Conservation (phyloP, 805 yeast genomes). For the Myxozyma sirexii region DNA sequence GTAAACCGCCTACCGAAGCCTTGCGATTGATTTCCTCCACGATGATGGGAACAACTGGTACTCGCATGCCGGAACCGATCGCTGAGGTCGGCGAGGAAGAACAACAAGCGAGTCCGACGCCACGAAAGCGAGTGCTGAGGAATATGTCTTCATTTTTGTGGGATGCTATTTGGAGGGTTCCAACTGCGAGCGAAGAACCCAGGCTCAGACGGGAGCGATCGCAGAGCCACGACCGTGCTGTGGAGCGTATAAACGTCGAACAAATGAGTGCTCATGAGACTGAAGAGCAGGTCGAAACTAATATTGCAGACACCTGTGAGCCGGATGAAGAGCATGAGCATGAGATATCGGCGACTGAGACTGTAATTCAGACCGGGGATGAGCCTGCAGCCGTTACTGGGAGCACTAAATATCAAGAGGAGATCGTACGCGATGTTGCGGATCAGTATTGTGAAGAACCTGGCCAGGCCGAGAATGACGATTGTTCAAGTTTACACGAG, state of each 20-base stretch:
- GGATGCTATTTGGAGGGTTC: constrained; percentile 12
- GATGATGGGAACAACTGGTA: neutral
- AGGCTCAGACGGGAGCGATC: neutral
- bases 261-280: no score
- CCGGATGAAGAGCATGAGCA: no score
- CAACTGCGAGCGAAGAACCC: neutral
- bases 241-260: no score
- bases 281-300: no score
- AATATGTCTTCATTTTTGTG: constrained; percentile 9
- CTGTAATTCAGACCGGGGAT: no score
- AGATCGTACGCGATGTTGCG: neutral
- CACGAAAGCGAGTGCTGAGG: constrained; percentile 4
- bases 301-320: no score
- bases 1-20: neutral
- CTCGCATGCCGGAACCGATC: no score
- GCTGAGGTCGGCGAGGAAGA: neutral
- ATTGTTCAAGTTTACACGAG: no score
- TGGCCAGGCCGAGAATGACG: neutral
- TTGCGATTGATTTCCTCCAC: constrained; percentile 4
- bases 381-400: no score
- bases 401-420: neutral
- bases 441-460: neutral
- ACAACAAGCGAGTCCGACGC: neutral
- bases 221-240: neutral
- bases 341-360: no score